Base-by-base conservation (phyloP, 2,329 filamentous ascomycete species). In the Pezizomycotina sp. region DNA sequence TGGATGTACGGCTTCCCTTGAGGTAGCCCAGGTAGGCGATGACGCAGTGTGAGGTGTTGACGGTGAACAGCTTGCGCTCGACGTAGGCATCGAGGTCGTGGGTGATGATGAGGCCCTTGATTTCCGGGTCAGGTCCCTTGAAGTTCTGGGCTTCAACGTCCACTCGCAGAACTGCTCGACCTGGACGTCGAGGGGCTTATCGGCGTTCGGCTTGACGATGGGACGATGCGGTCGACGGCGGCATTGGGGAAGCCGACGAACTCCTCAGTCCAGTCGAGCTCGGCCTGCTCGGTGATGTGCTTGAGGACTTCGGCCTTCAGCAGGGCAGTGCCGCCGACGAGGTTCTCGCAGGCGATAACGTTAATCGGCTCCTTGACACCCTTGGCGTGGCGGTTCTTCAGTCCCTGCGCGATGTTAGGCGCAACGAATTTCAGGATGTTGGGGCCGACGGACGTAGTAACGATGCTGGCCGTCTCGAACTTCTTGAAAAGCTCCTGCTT, bases 101-200 rank as follows among this genome's bases (percentile, higher is more conserved):
- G 42, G 95, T 89, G 73, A 81, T 93, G 63, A 92, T 79, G 56
- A 95, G 76, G 42, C 84, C 86, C 48, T 89, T 60, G 53, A 98
- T 86, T 12, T 70, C 61, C 4, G 83, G 84, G 35, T 67, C 65
- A 45, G 68, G 62, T 46, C 75, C 70, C 47, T 74, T 67, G 60
- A 95, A 93, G 2, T 86, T 86, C 27, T 72, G 77, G 56, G 72
- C 64, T 56, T 98, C 89, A 33, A 98, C 84, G 24, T 86, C 89
- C 89, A 98, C 65, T 98, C 89, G 63, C 81, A 93, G 68, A 95
- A 98, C 63, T 89, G 89, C 68, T 98, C 89, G 30, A 98, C 83
- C 53, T 77, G 84, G 49, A 98, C 89, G 54, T 93, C 75, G 27
- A 98, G 69, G 15, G 76, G 71, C 51, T 80, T 63, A 32, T 39